Base-by-base conservation (phyloP, 257 asterid genomes). In the Salvia rosmarinus region DNA sequence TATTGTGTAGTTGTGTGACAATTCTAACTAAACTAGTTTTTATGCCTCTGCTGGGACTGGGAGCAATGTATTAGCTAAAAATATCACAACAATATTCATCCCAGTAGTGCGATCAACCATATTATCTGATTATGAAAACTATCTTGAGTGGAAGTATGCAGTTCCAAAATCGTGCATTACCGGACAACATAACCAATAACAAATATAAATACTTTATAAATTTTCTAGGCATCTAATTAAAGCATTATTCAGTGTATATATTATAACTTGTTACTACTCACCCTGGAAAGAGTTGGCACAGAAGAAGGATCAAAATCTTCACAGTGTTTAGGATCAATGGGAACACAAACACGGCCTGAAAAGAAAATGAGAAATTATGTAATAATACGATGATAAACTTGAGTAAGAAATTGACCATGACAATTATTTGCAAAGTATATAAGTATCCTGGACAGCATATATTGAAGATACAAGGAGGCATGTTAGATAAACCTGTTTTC, bases 271-370 rank as follows among this genome's bases (percentile, higher is more conserved):
- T 28, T 6, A 39, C 46, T 61, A 32, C 78, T 63, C 81, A 93
- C 98, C 89, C 57, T 59, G 21, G 98, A 82, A 86, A 93, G 98
- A 35, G 96, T 90, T 65, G 98, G 98, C 49, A 80, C 97, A 70
- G 78, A 74, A 59, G 84, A 73, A 61, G 98, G 98, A 85, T 93
- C 96, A 79, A 93, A 89, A 42, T 88, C 89, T 67, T 90, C 97
- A 61, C 96, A 93, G 61, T 73, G 81, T 14, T 84, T 83, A 9
- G 98, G 97, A 80, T 89, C 95, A 72, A 93, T 86, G 25, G 98
- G 98, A 67, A 93, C 86, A 84, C 97, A 93, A 77, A 93, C 95
- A 49, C 83, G 96, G 67, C 98, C 98, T 91, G 84, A 19, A 37
- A 70, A 66, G 65, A 64, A 73, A 62, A 72, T 51, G 42, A 55